A percentile compares a stretch with the other conserved stretches of the same genome.
phyloP scores from a whole-genome alignment of 148 eudicot genomes.

The Camellia sinensis region DNA sequence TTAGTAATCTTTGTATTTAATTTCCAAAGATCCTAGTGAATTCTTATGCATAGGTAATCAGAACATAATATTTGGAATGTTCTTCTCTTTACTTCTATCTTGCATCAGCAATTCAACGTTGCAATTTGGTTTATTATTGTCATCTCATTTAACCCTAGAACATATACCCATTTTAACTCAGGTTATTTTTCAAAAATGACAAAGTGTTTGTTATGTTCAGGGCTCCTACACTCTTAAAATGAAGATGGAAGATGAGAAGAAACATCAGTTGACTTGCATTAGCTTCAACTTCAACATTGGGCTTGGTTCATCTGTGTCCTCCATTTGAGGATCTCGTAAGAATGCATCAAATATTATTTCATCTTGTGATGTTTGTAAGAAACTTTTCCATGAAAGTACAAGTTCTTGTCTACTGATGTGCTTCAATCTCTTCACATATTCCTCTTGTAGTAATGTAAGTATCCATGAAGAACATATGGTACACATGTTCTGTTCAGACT shows the following conservation, averaged over 20 bases:
- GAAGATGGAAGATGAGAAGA: conserved; percentile 52
- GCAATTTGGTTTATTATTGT: background rate
- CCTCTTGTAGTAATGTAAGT: no score
- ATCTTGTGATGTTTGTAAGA: background rate
- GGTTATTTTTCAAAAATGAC: background rate
- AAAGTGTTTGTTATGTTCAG: conserved; percentile 25
- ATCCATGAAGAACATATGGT: no score
- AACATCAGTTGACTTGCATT: conserved; percentile 57
- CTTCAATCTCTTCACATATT: background rate
- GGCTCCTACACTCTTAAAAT: conserved; percentile 70
- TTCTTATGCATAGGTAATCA: no score
- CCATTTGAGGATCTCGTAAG: background rate
- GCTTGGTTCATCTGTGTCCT: conserved; percentile 20
- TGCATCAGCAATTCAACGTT: background rate
- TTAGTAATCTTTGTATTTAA: no score
- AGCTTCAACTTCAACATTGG: conserved; percentile 62
- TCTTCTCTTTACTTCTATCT: no score
- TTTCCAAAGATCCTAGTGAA: no score
- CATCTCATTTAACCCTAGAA: background rate
- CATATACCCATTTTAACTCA: background rate
- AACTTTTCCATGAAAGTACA: background rate
- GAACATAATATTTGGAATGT: no score
- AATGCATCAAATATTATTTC: background rate
- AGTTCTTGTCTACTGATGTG: background rate
- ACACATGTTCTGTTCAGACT: no score